Evolutionary conservation across 805 yeast species (phyloP).

Genomic region (Spathaspora sp.): DNA sequence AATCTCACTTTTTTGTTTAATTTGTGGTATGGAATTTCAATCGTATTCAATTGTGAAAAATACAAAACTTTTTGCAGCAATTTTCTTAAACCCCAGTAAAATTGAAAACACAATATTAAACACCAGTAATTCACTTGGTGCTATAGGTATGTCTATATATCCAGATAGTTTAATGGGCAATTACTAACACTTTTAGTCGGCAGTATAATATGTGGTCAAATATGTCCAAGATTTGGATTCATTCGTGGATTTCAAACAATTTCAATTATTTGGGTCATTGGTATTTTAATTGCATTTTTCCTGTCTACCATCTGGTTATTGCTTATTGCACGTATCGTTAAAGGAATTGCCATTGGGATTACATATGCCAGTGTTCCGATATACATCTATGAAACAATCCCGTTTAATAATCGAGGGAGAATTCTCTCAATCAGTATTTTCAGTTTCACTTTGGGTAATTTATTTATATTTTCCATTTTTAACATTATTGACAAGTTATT

Average conservation of each 20-base stretch:
- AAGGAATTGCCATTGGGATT: slow-evolving; percentile 31
- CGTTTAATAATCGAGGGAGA: slow-evolving; percentile 18
- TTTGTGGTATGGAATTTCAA: slow-evolving; percentile 23
- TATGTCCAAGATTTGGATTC: slow-evolving; percentile 27
- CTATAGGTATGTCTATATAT: slow-evolving; percentile 27
- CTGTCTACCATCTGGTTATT: slow-evolving; percentile 22
- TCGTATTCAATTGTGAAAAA: slow-evolving; percentile 9
- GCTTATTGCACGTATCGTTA: slow-evolving; percentile 24
- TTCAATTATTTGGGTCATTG: slow-evolving; percentile 25
- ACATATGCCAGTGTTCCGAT: slow-evolving; percentile 27
- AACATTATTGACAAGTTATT: neutral
- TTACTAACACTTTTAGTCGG: slow-evolving; percentile 22
- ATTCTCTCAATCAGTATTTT: slow-evolving; percentile 15
- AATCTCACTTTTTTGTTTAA: slow-evolving; percentile 6
- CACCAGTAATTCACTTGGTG: slow-evolving; percentile 30
- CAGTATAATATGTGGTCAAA: slow-evolving; percentile 24
- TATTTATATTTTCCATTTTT: neutral
- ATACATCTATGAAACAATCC: slow-evolving; percentile 27
- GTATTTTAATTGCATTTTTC: slow-evolving; percentile 19
- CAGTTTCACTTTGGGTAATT: slow-evolving; percentile 1
- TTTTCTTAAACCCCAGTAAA: slow-evolving; percentile 6
- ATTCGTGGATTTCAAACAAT: slow-evolving; percentile 19
- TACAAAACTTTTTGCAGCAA: slow-evolving; percentile 2
- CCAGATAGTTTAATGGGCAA: neutral
- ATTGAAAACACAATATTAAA: slow-evolving; percentile 23